Evolutionary conservation across 768 basidiomycete species (phyloP).

Genomic region (Termitomyces sp.): DNA sequence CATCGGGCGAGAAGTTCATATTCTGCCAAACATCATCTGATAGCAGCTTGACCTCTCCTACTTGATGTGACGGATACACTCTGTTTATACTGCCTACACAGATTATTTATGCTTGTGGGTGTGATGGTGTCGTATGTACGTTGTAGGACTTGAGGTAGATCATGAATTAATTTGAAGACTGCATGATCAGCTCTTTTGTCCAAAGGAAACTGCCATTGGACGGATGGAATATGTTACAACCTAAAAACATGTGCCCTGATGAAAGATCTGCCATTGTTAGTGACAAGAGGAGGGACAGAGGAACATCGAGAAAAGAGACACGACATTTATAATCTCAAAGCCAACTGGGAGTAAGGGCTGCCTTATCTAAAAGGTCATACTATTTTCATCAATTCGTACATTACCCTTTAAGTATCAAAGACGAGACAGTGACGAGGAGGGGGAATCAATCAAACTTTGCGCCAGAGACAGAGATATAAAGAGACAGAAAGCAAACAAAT

Average conservation of each 20-base stretch:
- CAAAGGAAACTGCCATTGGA: no score
- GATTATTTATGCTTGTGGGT: no score
- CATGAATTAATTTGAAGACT: no score
- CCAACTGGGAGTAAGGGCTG: neutral
- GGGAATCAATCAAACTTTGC: neutral
- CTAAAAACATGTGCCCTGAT: neutral
- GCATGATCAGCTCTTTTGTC: no score
- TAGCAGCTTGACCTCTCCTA: neutral
- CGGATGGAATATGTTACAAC: no score
- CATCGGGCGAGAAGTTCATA: neutral
- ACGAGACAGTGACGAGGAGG: neutral
- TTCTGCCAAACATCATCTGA: neutral
- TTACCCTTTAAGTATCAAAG: constrained; percentile 19
- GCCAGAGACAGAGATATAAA: neutral
- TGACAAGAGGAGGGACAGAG: neutral
- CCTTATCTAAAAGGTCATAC: neutral
- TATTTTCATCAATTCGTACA: constrained; percentile 22
- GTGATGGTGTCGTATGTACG: no score
- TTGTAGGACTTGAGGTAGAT: no score
- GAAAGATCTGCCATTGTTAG: neutral
- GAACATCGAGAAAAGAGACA: neutral
- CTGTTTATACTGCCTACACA: no score
- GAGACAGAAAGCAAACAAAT: neutral
- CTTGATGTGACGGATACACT: neutral
- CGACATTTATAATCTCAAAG: neutral